Base-by-base conservation (phyloP, 176 grass and related monocot genomes). In the Oryza punctata region DNA sequence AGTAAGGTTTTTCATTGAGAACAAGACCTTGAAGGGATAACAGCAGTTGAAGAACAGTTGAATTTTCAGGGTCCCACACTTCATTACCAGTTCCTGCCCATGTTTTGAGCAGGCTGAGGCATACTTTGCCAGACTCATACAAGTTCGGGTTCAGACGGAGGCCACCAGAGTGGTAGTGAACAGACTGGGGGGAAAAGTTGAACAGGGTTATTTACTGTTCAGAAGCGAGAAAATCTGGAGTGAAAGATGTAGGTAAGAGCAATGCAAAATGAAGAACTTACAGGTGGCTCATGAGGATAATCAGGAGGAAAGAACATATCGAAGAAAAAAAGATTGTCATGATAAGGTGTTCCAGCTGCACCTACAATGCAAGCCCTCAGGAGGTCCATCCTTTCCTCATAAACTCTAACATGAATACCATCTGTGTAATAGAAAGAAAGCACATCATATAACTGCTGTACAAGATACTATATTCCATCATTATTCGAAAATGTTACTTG, bases 1-100 rank as follows among this genome's bases (percentile, higher is more conserved):
- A 99, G 54, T 99, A 99, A 45, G 96, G 96, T 41, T 99, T 99
- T 63, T 96, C 96, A 28, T 99, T 99, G 61, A 99, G 90, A 83
- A 99, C 96, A 57, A 99, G 96, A 63, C 91, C 96, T 78, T 99
- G 96, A 81, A 99, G 91, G 12, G 96, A 99, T 66, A 99, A 82
- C 73, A 99, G 43, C 47, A 99, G 77, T 52, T 99, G 96, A 87
- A 99, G 91, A 82, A 99, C 60, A 37, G 93, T 99, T 10, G 96
- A 99, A 61, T 71, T 87, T 29, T 94, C 87, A 13, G 96, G 78
- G 78, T 96, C 84, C 96, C 96, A 99, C 14, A 95, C 85, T 94
- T 99, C 96, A 12, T 85, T 92, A 30, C 93, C 89, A 67, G 83
- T 88, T 19, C 96, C 96, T 57, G 90, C 68, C 96, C 96, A 96